Conservation (phyloP, 73 alveolate species). For the Tetrahymena elliotti region DNA sequence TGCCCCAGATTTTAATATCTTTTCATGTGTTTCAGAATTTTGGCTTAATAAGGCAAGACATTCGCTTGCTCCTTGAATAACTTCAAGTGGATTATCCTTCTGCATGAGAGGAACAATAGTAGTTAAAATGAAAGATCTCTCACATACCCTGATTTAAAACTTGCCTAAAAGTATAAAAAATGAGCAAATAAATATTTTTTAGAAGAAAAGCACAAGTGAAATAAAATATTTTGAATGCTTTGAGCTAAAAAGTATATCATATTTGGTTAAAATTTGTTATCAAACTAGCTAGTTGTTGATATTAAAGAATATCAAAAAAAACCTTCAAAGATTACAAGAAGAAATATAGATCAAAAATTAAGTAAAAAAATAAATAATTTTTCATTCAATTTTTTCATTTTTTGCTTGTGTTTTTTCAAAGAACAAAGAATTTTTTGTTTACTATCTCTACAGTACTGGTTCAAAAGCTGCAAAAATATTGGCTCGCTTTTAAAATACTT, state of each 20-base stretch:
- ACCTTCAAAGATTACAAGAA: not conserved
- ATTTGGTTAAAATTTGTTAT: no score
- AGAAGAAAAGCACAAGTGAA: no score
- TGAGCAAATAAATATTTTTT: not conserved
- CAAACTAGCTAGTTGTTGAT: not conserved
- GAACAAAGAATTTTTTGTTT: not conserved
- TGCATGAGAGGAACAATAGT: slow-evolving; percentile 33
- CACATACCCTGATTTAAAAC: slow-evolving; percentile 41
- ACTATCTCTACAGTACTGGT: slow-evolving; percentile 37
- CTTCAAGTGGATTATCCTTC: slow-evolving; percentile 27
- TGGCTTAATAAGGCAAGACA: slow-evolving; percentile 23
- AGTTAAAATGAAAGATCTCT: slow-evolving; percentile 33
- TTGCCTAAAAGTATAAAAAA: not conserved
- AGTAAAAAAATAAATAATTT: not conserved
- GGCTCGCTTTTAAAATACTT: slow-evolving; percentile 25
- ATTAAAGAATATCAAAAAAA: not conserved
- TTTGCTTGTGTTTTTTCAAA: not conserved
- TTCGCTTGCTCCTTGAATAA: slow-evolving; percentile 9
- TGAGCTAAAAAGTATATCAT: not conserved
- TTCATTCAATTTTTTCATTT: not conserved
- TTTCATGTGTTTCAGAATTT: slow-evolving; percentile 37
- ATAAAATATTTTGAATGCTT: no score
- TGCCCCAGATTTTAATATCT: slow-evolving; percentile 20
- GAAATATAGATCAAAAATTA: no score
- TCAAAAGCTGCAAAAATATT: slow-evolving; percentile 4